Conservation (phyloP, 495 filamentous ascomycete genomes). For the Neurospora hispaniola region DNA sequence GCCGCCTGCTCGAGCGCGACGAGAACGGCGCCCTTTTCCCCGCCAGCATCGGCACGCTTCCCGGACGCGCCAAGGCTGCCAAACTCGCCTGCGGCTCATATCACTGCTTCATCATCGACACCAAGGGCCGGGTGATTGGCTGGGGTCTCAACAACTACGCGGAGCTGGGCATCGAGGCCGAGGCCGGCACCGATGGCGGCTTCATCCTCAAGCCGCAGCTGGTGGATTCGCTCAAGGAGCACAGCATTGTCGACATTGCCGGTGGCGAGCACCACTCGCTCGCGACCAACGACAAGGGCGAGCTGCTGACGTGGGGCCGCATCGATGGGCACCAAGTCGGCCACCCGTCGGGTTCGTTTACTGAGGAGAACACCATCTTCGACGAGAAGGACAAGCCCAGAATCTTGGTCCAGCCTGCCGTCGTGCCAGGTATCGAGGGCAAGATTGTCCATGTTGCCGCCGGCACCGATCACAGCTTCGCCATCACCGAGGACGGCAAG, state of each 20-base stretch:
- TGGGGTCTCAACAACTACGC: slow-evolving; percentile 89
- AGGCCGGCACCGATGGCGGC: slow-evolving; percentile 56
- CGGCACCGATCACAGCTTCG: slow-evolving; percentile 51
- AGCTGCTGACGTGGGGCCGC: slow-evolving; percentile 60
- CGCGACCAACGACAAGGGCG: slow-evolving; percentile 48
- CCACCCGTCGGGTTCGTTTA: slow-evolving; percentile 37
- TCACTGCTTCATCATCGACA: slow-evolving; percentile 68
- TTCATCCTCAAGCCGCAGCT: slow-evolving; percentile 34
- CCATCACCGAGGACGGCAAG: slow-evolving; percentile 45
- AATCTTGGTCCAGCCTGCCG: slow-evolving; percentile 45
- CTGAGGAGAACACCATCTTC: slow-evolving; percentile 45
- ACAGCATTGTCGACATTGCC: slow-evolving; percentile 43
- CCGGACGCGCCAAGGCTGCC: slow-evolving; percentile 42
- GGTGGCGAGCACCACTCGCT: slow-evolving; percentile 62
- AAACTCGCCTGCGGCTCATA: slow-evolving; percentile 54
- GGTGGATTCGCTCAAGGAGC: slow-evolving; percentile 39
- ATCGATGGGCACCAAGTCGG: slow-evolving; percentile 55
- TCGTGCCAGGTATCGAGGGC: slow-evolving; percentile 16
- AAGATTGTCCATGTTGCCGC: slow-evolving; percentile 30
- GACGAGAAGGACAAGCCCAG: slow-evolving; percentile 44
- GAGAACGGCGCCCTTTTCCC: slow-evolving; percentile 50
- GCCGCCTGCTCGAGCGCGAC: slow-evolving; percentile 53
- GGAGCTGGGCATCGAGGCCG: slow-evolving; percentile 57
- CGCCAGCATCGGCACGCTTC: slow-evolving; percentile 53
- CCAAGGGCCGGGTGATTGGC: slow-evolving; percentile 57